phyloP scores from a whole-genome alignment of 805 yeast genomes.

The Candida argentea region DNA sequence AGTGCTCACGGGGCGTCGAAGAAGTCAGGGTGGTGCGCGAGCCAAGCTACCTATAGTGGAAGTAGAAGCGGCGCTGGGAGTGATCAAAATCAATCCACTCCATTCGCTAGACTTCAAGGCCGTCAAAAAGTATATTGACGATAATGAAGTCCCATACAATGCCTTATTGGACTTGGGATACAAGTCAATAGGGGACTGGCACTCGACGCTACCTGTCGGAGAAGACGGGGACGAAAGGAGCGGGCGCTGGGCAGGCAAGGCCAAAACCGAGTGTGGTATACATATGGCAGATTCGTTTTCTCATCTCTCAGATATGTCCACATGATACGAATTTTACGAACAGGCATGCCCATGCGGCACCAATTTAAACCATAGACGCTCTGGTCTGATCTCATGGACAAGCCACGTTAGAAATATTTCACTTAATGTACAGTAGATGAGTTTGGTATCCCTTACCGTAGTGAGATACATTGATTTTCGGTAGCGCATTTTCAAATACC shows the following conservation, averaged over 20 bases:
- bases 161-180: slow-evolving; percentile 77
- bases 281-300: slow-evolving; percentile 36
- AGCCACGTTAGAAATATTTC: too few species aligned
- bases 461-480: too few species aligned
- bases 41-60: slow-evolving; percentile 65
- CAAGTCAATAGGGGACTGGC: slow-evolving; percentile 91
- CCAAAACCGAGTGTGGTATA: slow-evolving; percentile 92
- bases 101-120: slow-evolving; percentile 71
- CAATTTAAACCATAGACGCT: too few species aligned
- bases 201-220: slow-evolving; percentile 78
- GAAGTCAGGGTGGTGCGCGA: slow-evolving; percentile 83
- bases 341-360: too few species aligned
- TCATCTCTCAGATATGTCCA: neutral
- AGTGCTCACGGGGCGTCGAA: slow-evolving; percentile 85
- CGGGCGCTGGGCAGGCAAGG: slow-evolving; percentile 94
- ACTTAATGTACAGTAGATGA: too few species aligned
- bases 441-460: too few species aligned
- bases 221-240: slow-evolving; percentile 94
- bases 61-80: slow-evolving; percentile 55
- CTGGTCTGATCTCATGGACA: too few species aligned
- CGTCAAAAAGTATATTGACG: slow-evolving; percentile 61
- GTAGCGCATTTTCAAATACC: too few species aligned
- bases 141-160: slow-evolving; percentile 74
- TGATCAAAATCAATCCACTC: slow-evolving; percentile 82
- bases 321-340: neutral